Evolutionary conservation across 345 rosid species (phyloP), one percentile per base, ranked within the genome.

Genomic region (Crucihimalaya himalaica): DNA sequence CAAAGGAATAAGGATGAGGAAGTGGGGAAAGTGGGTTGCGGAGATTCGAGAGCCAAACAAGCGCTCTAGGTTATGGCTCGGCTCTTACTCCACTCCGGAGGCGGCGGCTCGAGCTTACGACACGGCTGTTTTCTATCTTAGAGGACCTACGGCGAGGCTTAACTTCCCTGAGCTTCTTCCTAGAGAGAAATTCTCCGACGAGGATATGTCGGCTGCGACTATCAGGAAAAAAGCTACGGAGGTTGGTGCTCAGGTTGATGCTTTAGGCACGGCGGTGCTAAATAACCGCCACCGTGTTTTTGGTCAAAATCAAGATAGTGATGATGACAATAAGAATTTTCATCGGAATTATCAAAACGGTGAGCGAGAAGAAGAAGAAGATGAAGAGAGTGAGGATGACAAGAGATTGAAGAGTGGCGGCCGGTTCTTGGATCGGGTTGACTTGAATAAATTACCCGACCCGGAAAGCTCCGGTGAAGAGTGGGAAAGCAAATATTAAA

Each of bases 21-120:
- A 95, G 88, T 95, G 99, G 99, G 99, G 99, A 0, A 95, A 95
- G 76, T 95, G 99, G 99, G 99, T 95, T 20, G 99, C 99, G 3
- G 99, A 95, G 94, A 90, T 95, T 53, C 77, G 99, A 34, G 99
- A 95, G 78, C 99, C 99, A 0, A 95, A 95, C 70, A 95, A 95
- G 48, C 82, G 99, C 5, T 95, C 99, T 0, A 81, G 99, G 86
- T 79, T 95, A 72, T 95, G 99, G 99, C 88, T 95, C 0, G 99
- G 99, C 32, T 95, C 99, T 5, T 95, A 95, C 79, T 88, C 99
- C 0, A 88, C 97, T 0, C 97, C 99, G 0, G 86, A 92, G 3
- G 99, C 99, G 20, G 99, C 99, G 53, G 99, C 99, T 0, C 52
- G 99, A 15, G 99, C 99, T 63, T 95, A 95, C 64, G 99, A 95